Base-by-base conservation (phyloP, 768 basidiomycete genomes). In the Rhodosporidiobolus sp. region DNA sequence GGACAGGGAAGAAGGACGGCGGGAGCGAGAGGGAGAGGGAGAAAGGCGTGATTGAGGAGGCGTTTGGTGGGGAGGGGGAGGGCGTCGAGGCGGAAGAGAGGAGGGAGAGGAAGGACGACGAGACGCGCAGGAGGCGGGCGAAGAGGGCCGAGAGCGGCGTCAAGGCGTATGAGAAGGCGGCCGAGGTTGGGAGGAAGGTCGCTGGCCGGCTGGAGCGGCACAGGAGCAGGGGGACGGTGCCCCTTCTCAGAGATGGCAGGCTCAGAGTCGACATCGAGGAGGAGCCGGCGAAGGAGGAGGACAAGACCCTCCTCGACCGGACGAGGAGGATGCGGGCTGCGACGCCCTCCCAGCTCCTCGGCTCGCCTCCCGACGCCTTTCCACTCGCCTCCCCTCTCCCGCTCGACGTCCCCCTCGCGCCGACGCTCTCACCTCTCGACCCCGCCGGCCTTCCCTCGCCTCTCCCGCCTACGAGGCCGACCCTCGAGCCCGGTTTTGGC, bases 401-500 rank as follows among this genome's bases (percentile, higher is more conserved):
- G 22, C 50, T 30, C 53, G 28, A 32, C 52, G 24, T 52, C 26
- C 35, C 78, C 73, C 24, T 89, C n/a, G 90, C 90, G 1, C 89
- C 88, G 1, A 83, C 88, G 32, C 11, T 87, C 88, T 7, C 82
- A 87, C 58, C 81, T 82, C 34, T 85, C 84, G 10, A 86, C 81
- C 68, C 10, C 38, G 43, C 19, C 28, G 45, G 46, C 30, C 6
- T 20, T 10, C 46, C 59, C 0, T 28, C 87, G 89, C 78, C 87
- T 85, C 69, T 83, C 87, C 81, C 96, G 94, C 79, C 90, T 94
- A 34, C 53, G n/a, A n/a, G n/a, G 0, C 63, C 54, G 2, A 0
- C 43, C 2, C 54, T 65, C 7, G 3, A 28, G 1, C 63, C 63
- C 45, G 3, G 19, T 28, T 30, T 22, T 22, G 3, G 32, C n/a